Conservation (phyloP, 2,329 filamentous ascomycete species). For the Claviceps capensis region DNA sequence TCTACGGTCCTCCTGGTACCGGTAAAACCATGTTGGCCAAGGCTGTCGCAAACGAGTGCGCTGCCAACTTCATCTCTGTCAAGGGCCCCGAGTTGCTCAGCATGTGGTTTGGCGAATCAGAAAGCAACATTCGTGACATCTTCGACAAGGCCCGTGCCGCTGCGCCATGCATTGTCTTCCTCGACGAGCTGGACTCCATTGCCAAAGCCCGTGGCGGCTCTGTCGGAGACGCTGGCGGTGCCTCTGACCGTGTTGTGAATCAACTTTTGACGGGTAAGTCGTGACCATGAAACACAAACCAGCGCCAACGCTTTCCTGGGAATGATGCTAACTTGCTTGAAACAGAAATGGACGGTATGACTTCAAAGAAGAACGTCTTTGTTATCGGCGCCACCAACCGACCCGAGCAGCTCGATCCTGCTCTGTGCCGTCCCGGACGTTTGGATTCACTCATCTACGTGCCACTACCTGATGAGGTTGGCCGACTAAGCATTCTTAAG, state of each 20-base stretch:
- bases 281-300: not conserved
- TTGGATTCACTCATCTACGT: constrained; percentile 98
- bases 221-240: constrained; percentile 89
- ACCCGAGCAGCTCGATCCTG: constrained; percentile 96
- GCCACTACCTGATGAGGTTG: constrained; percentile 82
- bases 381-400: constrained; percentile 98
- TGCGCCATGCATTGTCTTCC: constrained; percentile 95
- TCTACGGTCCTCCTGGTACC: constrained; percentile 98
- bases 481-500: constrained; percentile 78
- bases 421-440: constrained; percentile 95
- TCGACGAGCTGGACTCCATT: constrained; percentile 97
- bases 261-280: constrained; percentile 86
- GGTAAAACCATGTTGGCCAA: constrained; percentile 99
- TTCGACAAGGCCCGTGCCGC: constrained; percentile 99
- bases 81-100: constrained; percentile 96
- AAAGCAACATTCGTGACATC: constrained; percentile 99
- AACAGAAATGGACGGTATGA: constrained; percentile 97
- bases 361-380: constrained; percentile 99
- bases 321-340: constrained; percentile 25
- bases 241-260: constrained; percentile 98
- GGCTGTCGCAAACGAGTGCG: constrained; percentile 97
- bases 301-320: not conserved
- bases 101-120: constrained; percentile 99
- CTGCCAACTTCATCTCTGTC: constrained; percentile 98
- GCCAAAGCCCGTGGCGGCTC: constrained; percentile 98